Evolutionary conservation across 2,329 filamentous ascomycete species (phyloP).

Genomic region (Arthrobotrys musiformis): DNA sequence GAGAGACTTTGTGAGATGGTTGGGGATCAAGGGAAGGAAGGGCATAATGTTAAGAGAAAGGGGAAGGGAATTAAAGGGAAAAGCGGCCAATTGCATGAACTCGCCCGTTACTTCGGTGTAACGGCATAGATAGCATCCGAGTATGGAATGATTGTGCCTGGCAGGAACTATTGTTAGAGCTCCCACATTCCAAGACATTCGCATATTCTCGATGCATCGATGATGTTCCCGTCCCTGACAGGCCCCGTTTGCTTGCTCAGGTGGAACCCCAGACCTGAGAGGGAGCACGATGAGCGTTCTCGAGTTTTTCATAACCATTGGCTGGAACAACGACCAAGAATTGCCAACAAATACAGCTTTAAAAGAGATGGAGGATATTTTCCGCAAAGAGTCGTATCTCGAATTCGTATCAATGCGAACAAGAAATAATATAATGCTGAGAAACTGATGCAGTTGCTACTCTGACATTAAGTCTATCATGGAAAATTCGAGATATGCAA

Average conservation of each 20-base stretch:
- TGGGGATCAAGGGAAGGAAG: neutral
- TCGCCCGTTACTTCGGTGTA: neutral
- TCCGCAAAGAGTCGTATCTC: conserved; percentile 30
- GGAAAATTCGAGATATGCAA: conserved; percentile 1
- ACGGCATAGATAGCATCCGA: conserved; percentile 21
- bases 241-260: neutral
- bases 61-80: neutral
- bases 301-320: conserved; percentile 2
- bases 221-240: neutral
- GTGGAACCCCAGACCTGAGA: neutral
- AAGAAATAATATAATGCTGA: conserved; percentile 48
- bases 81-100: conserved; percentile 4
- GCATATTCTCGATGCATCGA: neutral
- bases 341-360: conserved; percentile 1
- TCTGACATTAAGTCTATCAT: conserved; percentile 51
- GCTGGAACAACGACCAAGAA: neutral
- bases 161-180: conserved; percentile 15
- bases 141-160: conserved; percentile 16
- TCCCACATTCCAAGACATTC: neutral
- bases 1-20: neutral
- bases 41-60: neutral
- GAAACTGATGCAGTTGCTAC: conserved; percentile 26
- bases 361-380: neutral
- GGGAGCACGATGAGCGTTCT: neutral
- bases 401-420: conserved; percentile 21